A percentile compares a stretch with the other conserved stretches of the same genome.
Evolutionary conservation across 768 basidiomycete genomes (phyloP).

Genomic region (Auricularia cornea): DNA sequence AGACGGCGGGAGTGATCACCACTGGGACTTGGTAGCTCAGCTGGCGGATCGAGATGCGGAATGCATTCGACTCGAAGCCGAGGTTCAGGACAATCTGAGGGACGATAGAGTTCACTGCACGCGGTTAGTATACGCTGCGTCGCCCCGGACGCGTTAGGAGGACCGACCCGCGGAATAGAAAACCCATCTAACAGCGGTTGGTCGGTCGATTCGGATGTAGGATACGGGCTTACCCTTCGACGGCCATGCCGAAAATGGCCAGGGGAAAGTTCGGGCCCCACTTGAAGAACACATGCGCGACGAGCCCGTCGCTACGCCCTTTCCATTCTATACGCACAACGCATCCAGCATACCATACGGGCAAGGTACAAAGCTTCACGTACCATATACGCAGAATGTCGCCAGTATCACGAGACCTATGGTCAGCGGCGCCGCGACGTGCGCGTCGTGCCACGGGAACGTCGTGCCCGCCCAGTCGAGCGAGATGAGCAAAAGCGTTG

Average conservation of each 20-base stretch:
- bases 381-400: background rate
- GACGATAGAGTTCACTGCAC: background rate
- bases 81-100: background rate
- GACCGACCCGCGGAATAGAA: background rate
- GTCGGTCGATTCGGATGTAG: no score
- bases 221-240: background rate
- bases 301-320: background rate
- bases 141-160: no score
- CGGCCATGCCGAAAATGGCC: background rate
- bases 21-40: background rate
- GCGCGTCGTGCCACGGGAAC: constrained; percentile 6
- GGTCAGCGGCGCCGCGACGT: constrained; percentile 5
- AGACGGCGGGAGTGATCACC: background rate
- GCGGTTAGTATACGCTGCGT: background rate
- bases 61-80: background rate
- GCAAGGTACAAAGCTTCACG: no score
- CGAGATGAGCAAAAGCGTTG: constrained; percentile 3
- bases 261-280: background rate
- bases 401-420: constrained; percentile 1
- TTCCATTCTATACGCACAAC: background rate
- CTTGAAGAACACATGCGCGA: background rate
- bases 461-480: constrained; percentile 6
- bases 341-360: no score
- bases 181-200: background rate
- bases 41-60: background rate